Evolutionary conservation across 1,139 yeast species (phyloP), one percentile per base, ranked within the genome.

Genomic region (Debaryomycetaceae sp.): DNA sequence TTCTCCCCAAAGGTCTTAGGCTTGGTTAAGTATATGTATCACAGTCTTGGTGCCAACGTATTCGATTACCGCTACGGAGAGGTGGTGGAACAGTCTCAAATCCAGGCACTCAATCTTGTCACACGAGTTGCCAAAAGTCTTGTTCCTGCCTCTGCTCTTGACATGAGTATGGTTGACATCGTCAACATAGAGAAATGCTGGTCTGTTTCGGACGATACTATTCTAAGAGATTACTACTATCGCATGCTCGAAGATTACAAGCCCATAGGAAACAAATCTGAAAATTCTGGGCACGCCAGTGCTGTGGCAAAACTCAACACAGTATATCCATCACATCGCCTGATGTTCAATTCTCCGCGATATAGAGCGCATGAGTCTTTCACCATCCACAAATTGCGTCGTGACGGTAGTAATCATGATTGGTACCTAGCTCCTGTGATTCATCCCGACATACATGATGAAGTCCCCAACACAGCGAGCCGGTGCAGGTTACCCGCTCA

Each of bases 171-270:
- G 11, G 45, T 50, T 14, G 31, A 39, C 17, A 44, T 30, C 39
- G 58, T 52, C 3, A 48, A 57, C 5, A 44, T 65, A 7, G 68
- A 63, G 44, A 62, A 65, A 46, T 62, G 68, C 36, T 68, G 73
- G 73, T 63, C 71, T 1, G 54, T 64, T 7, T 50, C 62, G 1
- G 68, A 67, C 46, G 72, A 65, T 37, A 49, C 62, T 0, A 47
- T 58, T 11, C 44, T 54, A 7, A 46, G 70, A 43, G 59, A 57
- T 31, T 53, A 54, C 42, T 57, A 56, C 30, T 40, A 47, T 30
- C 41, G 33, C 27, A 17, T 37, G 14, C 41, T 34, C 13, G 36
- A 36, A 36, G 42, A 37, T 20, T 31, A 13, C 34, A 37, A 37
- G 14, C 36, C 36, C 30, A 30, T 38, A 9, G 20, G 37, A 43